A percentile compares a stretch with the other conserved stretches of the same genome.
These are phyloP conservation scores for Fusarium proliferatum DNA, from an alignment of 2,329 filamentous ascomycete genomes.

Conservation along the genomic window DNA sequence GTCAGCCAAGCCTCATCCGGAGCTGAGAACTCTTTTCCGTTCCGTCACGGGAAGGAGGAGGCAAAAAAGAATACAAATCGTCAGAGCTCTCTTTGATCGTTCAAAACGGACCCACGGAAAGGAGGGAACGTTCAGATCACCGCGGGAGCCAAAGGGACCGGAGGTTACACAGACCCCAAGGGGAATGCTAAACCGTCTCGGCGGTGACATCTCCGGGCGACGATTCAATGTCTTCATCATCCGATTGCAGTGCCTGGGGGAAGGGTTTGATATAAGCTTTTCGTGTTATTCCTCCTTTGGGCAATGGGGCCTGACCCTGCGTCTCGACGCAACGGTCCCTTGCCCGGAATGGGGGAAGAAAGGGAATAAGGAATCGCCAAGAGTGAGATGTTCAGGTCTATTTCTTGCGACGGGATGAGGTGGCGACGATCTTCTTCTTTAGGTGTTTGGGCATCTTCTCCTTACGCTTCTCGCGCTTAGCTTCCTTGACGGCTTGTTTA, in stretches of 20 bases:
- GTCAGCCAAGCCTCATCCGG: slow-evolving; percentile 4
- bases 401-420: slow-evolving; percentile 72
- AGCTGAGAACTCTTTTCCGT: background rate
- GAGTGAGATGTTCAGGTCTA: slow-evolving; percentile 45
- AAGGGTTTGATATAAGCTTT: slow-evolving; percentile 5
- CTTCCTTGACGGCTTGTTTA: slow-evolving; percentile 92
- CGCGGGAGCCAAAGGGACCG: slow-evolving; percentile 32
- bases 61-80: slow-evolving; percentile 39
- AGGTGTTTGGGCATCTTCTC: slow-evolving; percentile 96
- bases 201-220: slow-evolving; percentile 40
- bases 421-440: slow-evolving; percentile 86
- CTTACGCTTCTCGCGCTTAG: slow-evolving; percentile 91
- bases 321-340: slow-evolving; percentile 15
- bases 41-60: background rate
- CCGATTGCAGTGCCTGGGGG: slow-evolving; percentile 49
- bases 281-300: background rate
- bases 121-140: slow-evolving; percentile 52
- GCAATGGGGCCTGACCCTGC: background rate
- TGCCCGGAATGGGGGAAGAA: background rate
- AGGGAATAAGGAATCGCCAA: background rate
- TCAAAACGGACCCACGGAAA: slow-evolving; percentile 48
- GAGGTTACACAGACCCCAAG: slow-evolving; percentile 31
- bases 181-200: slow-evolving; percentile 45
- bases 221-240: slow-evolving; percentile 59
- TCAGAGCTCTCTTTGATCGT: slow-evolving; percentile 68